Base-by-base conservation (phyloP, 768 basidiomycete species). In the Mrakia gelida region DNA sequence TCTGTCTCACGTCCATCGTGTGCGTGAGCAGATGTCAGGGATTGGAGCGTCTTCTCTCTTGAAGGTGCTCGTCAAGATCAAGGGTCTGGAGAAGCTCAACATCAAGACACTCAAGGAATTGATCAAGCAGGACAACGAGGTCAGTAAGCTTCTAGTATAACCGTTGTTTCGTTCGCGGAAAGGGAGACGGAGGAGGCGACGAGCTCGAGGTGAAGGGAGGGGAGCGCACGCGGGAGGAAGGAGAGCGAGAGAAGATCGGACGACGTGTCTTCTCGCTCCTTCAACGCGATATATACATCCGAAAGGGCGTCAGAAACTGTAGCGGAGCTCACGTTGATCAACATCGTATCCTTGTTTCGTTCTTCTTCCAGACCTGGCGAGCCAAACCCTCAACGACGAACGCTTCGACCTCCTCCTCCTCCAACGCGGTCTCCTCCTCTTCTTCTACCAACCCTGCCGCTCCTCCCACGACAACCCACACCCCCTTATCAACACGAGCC, bases 401-500 rank as follows among this genome's bases (percentile, higher is more conserved):
- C n/a, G n/a, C n/a, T n/a, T n/a, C n/a, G n/a, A n/a, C n/a, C n/a
- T n/a, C n/a, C n/a, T n/a, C n/a, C n/a, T n/a, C n/a, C n/a, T n/a
- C n/a, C 21, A 41, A 18, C 34, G 52, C 63, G 34, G 26, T 38
- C 13, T 38, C 73, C 5, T 70, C 70, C 5, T 45, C 78, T 7
- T 70, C 77, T 18, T 73, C 77, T 13, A 67, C 67, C 49, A 16
- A 52, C 49, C 2, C 49, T 52, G 1, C 45, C 15, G 45, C 7
- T 28, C 32, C 67, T 6, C 26, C 8, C 7, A 32, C 75, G 26
- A 34, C 65, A 11, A n/a, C 49, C 15, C 43, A 62, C n/a, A 21
- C 62, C 10, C 34, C 30, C 38, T 56, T 73, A 23, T 73, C 72
- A 2, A 73, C 72, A 13, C 54, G 56, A 32, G 72, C 72, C 16